Evolutionary conservation across 2,329 filamentous ascomycete species (phyloP), one percentile per base, ranked within the genome.

Genomic region (Sporothrix inflata): DNA sequence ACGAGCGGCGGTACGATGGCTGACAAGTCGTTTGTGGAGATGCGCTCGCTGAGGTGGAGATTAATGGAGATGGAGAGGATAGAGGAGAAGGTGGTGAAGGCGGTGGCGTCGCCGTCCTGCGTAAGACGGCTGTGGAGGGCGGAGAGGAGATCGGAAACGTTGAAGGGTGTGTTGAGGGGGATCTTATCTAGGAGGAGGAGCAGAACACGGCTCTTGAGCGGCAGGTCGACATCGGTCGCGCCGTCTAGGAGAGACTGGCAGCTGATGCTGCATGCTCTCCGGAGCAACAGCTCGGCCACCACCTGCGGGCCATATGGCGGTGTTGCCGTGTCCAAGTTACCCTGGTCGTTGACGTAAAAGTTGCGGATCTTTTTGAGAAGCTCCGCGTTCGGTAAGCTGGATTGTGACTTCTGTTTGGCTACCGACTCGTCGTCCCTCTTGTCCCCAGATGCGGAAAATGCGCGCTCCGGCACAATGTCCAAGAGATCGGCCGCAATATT

Each of bases 271-370:
- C 84, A 85, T 24, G 88, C 86, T 78, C 91, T 90, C 70, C 87
- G 84, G 40, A 93, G 80, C 9, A 94, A 85, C 60, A 92, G 82
- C 75, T 90, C 87, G n/a, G 88, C 88, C 30, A 89, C 80, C 27
- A 86, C 83, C 21, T 82, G 81, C 6, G 87, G 80, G 11, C 83
- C 80, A 75, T 92, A 91, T 4, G 92, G 92, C 3, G 88, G 83
- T 5, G 85, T 79, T 8, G 85, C 84, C 47, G 86, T 85, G 73
- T 93, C 91, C 24, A 92, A 81, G 75, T 89, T 93, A 55, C 90
- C 90, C 78, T 92, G 91, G 73, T 92, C 90, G 73, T 88, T 84
- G 45, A 90, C 84, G 79, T 94, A 94, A 77, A 94, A 94, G 11
- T 83, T 81, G 76, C 85, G 86, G 69, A 93, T 89, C 73, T 82